A percentile compares a stretch with the other conserved stretches of the same genome.
These are phyloP conservation scores for Trichosanthes truncata DNA, from an alignment of 306 rosid genomes.

Conservation along the genomic window DNA sequence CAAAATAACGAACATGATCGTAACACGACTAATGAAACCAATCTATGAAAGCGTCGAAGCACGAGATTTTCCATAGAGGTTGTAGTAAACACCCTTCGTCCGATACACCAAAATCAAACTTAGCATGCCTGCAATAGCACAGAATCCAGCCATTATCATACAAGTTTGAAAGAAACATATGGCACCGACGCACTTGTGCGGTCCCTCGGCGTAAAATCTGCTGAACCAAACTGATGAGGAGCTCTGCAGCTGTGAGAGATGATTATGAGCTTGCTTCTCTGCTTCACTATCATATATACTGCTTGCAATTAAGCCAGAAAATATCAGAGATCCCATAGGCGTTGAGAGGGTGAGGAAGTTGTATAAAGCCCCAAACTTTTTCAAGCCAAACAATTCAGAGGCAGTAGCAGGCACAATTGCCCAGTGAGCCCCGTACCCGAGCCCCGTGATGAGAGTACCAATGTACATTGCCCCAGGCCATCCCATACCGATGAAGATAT, in stretches of 20 bases:
- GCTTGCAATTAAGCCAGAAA: conserved; percentile 78
- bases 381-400: conserved; percentile 84
- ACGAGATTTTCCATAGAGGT: conserved; percentile 66
- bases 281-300: conserved; percentile 72
- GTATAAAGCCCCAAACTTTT: conserved; percentile 84
- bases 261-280: conserved; percentile 60
- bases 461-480: conserved; percentile 83
- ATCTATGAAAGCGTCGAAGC: conserved; percentile 10
- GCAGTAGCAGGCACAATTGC: conserved; percentile 92
- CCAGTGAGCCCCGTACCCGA: conserved; percentile 97
- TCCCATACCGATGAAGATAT: conserved; percentile 63
- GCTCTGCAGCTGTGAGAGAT: not conserved
- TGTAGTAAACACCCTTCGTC: conserved; percentile 59
- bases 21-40: not conserved
- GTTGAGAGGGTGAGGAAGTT: conserved; percentile 80
- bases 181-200: conserved; percentile 52
- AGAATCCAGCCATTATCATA: conserved; percentile 56
- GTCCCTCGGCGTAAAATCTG: conserved; percentile 18
- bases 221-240: conserved; percentile 30
- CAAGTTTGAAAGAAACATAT: conserved; percentile 76
- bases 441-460: conserved; percentile 65
- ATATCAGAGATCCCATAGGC: conserved; percentile 65
- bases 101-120: conserved; percentile 68
- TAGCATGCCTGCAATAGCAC: conserved; percentile 44
- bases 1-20: not conserved